Evolutionary conservation across 73 alveolate genomes (phyloP), one percentile per base, ranked within the genome.

Genomic region (Diophrys appendiculata): DNA sequence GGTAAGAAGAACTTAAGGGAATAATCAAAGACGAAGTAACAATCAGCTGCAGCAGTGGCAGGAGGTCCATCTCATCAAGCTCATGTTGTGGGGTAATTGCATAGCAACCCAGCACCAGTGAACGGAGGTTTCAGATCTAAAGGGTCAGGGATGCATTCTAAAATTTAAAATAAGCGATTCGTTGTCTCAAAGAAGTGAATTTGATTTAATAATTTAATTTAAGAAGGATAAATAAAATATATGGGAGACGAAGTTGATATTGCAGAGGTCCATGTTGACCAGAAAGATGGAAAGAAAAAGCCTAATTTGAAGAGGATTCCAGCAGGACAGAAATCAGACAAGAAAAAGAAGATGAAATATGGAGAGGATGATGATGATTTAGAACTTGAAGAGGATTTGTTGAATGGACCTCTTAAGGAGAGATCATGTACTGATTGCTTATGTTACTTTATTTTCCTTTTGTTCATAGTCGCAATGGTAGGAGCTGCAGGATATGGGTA

Each of bases 361-460:
- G 75, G 75, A 26, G 24, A 67, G 18, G 75, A 67, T 67, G 25
- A 67, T n/a, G 75, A 67, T 3, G 75, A 67, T 3, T 54, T 67
- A 23, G 75, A 67, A 28, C 53, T 67, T 3, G 75, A 67, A 28
- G 52, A 25, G 29, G 69, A 82, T 14, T 77, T 95, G 30, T 71
- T 86, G 76, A 93, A 94, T 74, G 99, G 99, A 11, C 99, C 99
- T 55, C 77, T 93, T 30, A 82, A 90, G 65, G 94, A 95, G 72
- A 91, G 99, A 73, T 82, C 82, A 34, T 95, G 99, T 77, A 90
- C 98, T 11, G 99, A 95, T 88, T 73, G 92, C 32, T 52, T 93
- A 24, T 95, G 98, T 88, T 95, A 96, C 74, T 79, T 91, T 52
- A 81, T 95, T 69, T 95, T 95, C 71, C 26, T 95, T 25, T 89